A percentile compares a stretch with the other conserved stretches of the same genome.
phyloP scores from a whole-genome alignment of 345 rosid genomes.

The Citrus sp. region DNA sequence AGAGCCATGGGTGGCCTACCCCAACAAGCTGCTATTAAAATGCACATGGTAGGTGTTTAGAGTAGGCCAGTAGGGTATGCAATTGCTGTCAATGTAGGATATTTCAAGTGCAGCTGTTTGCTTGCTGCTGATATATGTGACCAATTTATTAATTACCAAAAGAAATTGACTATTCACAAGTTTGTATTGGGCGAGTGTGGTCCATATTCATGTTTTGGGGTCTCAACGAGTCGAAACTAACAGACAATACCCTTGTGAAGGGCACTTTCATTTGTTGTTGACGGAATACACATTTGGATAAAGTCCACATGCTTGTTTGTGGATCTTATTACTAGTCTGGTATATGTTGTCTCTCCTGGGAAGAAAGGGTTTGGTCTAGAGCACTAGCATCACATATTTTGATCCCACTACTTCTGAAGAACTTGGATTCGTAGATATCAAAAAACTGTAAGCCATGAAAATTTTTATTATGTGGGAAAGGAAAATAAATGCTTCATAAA shows the following conservation, averaged over 20 bases:
- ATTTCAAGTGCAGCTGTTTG: constrained; percentile 8
- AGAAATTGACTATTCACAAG: constrained; percentile 7
- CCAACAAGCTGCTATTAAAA: constrained; percentile 10
- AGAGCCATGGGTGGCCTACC: constrained; percentile 22
- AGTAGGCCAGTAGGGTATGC: neutral
- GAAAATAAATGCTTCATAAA: no score
- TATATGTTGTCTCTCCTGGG: constrained; percentile 7
- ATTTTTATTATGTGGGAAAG: no score
- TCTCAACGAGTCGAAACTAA: constrained; percentile 3
- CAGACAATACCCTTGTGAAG: constrained; percentile 53
- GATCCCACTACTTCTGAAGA: neutral
- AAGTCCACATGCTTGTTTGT: constrained; percentile 26
- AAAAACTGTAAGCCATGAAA: constrained; percentile 7
- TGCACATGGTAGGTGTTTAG: constrained; percentile 27
- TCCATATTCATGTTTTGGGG: constrained; percentile 15
- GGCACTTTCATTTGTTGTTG: constrained; percentile 23
- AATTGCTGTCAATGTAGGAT: neutral
- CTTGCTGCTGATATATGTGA: constrained; percentile 3
- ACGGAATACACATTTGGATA: constrained; percentile 22
- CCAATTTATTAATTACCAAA: neutral
- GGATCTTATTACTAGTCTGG: constrained; percentile 22
- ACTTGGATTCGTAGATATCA: neutral
- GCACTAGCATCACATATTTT: constrained; percentile 13
- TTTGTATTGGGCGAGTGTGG: neutral
- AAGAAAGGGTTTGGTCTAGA: neutral